Percentiles rank a stretch among this genome's conserved stretches.
Conservation (phyloP, 2,329 filamentous ascomycete genomes). For the Thelonectria olida region DNA sequence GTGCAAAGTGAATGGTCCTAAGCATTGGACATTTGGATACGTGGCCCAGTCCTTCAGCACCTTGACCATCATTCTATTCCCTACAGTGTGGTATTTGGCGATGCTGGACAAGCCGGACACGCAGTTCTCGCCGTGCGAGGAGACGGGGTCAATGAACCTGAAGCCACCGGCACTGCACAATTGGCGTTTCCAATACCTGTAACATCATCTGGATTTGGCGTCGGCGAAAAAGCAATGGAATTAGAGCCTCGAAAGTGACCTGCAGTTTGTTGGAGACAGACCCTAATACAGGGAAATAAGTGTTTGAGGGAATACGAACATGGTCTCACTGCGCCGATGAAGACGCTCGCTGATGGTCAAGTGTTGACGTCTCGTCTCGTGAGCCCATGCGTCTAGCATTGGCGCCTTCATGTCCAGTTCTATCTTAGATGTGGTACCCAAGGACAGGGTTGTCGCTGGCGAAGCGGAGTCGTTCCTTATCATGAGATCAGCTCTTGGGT, state of each 20-base stretch:
- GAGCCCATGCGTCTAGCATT: constrained; percentile 28
- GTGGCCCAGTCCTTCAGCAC: background rate
- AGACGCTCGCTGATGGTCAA: constrained; percentile 30
- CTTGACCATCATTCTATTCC: background rate
- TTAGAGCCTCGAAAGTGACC: constrained; percentile 27
- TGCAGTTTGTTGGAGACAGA: constrained; percentile 28
- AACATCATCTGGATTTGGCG: constrained; percentile 37
- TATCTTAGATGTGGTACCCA: background rate
- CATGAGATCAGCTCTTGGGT: background rate
- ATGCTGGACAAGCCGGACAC: background rate
- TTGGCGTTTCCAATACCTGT: constrained; percentile 17
- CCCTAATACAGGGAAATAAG: constrained; percentile 22
- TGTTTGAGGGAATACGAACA: constrained; percentile 20
- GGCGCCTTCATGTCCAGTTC: background rate
- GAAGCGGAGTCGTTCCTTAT: background rate
- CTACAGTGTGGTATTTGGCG: background rate
- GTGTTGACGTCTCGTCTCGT: constrained; percentile 22
- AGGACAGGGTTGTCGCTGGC: background rate
- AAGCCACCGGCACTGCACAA: background rate
- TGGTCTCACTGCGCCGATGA: constrained; percentile 11
- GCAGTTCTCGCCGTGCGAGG: background rate
- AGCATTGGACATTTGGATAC: background rate
- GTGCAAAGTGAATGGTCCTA: background rate
- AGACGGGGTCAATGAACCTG: background rate
- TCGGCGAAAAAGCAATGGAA: constrained; percentile 33